Percentiles rank a stretch among this genome's conserved stretches.
Evolutionary conservation across 1,139 yeast species (phyloP).

Genomic region (Debaryomyces sp.): DNA sequence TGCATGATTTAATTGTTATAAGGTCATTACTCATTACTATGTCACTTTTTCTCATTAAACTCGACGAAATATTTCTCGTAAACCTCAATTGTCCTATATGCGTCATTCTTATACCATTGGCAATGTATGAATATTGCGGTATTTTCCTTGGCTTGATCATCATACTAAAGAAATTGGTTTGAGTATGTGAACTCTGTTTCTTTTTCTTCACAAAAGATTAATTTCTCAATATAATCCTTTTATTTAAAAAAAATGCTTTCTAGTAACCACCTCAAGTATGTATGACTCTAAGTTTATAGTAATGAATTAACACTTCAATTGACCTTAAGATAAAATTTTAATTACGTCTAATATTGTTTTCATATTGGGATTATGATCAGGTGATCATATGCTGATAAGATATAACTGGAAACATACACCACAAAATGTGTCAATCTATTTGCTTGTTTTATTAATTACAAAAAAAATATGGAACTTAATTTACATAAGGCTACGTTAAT

Average conservation of each 20-base stretch:
- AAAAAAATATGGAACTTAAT: neutral
- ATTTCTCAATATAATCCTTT: neutral
- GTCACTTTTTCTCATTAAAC: neutral
- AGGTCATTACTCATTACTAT: slow-evolving; percentile 1
- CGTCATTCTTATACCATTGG: neutral
- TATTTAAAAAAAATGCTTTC: neutral
- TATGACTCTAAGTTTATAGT: neutral
- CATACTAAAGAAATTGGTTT: neutral
- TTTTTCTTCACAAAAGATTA: neutral
- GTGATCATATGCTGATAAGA: neutral
- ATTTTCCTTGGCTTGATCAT: neutral
- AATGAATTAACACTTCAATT: neutral
- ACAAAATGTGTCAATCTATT: neutral
- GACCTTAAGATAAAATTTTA: neutral
- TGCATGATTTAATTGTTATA: slow-evolving; percentile 14
- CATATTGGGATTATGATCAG: neutral
- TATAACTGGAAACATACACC: neutral
- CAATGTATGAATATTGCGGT: neutral
- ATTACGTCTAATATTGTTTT: neutral
- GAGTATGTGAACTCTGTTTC: neutral
- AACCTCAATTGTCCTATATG: neutral
- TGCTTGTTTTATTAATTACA: neutral
- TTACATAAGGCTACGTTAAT: slow-evolving; percentile 1
- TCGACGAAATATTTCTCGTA: neutral
- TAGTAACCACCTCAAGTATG: neutral